Percentiles rank a stretch among this genome's conserved stretches.
Evolutionary conservation across 73 alveolate species (phyloP).

Genomic region (Paraurostyla sp.): DNA sequence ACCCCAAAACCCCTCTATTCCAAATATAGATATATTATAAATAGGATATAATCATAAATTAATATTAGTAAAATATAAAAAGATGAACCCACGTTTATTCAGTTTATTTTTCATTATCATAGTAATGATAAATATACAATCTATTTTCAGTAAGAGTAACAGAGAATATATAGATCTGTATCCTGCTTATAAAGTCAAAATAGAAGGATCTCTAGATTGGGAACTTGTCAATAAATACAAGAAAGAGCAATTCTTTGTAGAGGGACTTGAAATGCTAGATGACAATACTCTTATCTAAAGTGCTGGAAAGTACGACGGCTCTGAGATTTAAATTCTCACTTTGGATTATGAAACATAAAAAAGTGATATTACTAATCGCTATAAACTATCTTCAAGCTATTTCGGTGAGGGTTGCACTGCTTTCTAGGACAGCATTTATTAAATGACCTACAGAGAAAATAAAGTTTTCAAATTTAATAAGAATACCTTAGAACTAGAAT

Average conservation of each 20-base stretch:
- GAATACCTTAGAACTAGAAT: slow-evolving; percentile 1
- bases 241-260: slow-evolving; percentile 43
- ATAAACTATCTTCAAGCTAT: not conserved
- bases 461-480: slow-evolving; percentile 33
- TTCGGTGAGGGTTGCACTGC: slow-evolving; percentile 77
- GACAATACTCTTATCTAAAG: slow-evolving; percentile 20
- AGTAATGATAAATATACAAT: too few relatives aligned
- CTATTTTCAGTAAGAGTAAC: too few relatives aligned
- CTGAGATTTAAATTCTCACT: slow-evolving; percentile 12
- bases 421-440: slow-evolving; percentile 28
- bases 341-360: not conserved
- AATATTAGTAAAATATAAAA: too few relatives aligned
- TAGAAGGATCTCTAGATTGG: not conserved
- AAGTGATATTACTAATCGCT: not conserved
- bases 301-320: slow-evolving; percentile 44
- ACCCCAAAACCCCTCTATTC: too few relatives aligned
- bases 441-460: slow-evolving; percentile 72
- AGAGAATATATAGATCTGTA: slow-evolving; percentile 10
- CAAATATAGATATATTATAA: too few relatives aligned
- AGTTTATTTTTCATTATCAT: too few relatives aligned
- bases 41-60: too few relatives aligned
- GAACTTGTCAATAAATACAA: not conserved
- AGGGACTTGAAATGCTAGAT: slow-evolving; percentile 45
- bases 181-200: slow-evolving; percentile 42
- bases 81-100: too few relatives aligned